Percentiles rank a stretch among this genome's conserved stretches.
phyloP scores from a whole-genome alignment of 129 eudicot species.

The carrot (Daucus carota) region DNA sequence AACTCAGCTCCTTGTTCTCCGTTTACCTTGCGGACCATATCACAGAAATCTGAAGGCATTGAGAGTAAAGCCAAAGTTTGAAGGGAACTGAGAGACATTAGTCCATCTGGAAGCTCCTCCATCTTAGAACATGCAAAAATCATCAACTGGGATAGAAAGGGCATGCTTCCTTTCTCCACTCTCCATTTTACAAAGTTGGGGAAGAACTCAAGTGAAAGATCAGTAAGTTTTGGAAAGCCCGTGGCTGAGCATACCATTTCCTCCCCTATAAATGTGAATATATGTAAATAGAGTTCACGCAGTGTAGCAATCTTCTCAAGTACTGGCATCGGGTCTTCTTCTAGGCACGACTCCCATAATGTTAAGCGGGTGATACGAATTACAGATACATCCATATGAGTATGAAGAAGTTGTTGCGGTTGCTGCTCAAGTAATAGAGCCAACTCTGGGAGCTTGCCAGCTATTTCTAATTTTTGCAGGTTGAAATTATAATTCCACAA shows the following conservation, averaged over 20 bases:
- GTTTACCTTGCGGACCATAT: background rate
- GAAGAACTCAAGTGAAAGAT: background rate
- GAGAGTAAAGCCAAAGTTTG: accelerated
- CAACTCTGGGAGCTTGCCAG: background rate
- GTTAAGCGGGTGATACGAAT: background rate
- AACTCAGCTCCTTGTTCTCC: background rate
- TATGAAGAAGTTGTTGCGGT: no score
- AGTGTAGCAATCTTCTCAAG: background rate
- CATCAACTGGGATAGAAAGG: background rate
- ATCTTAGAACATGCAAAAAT: background rate
- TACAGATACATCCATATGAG: background rate
- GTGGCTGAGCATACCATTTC: background rate
- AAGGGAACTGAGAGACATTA: background rate
- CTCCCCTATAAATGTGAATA: background rate
- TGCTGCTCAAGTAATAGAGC: no score
- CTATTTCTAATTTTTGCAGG: background rate
- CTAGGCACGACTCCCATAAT: background rate
- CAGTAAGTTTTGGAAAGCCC: background rate
- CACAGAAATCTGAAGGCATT: background rate
- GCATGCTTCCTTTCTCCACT: constrained; percentile 1
- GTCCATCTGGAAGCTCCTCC: background rate
- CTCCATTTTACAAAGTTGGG: background rate
- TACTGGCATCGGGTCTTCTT: background rate
- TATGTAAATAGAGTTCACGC: background rate
- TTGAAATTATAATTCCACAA: background rate